Conservation (phyloP, 2,329 filamentous ascomycete species). For the Claviceps africana region DNA sequence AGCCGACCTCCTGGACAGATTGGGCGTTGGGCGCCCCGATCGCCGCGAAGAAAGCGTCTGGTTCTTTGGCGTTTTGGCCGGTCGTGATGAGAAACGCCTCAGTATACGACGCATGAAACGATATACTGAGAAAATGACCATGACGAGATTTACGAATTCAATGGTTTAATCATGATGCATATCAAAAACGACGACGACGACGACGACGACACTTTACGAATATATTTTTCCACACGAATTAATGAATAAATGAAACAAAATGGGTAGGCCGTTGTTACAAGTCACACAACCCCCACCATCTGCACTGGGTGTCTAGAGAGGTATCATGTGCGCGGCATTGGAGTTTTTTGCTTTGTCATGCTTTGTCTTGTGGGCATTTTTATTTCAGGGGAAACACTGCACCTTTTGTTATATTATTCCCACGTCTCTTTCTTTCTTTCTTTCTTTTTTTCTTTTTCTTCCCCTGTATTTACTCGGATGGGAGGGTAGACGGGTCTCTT, state of each 20-base stretch:
- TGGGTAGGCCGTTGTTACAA: neutral
- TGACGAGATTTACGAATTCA: slow-evolving; percentile 15
- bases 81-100: slow-evolving; percentile 27
- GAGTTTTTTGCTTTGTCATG: neutral
- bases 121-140: slow-evolving; percentile 29
- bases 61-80: slow-evolving; percentile 30
- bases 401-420: too few species aligned
- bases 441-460: neutral
- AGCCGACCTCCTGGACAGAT: slow-evolving; percentile 51
- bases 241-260: neutral
- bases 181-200: neutral
- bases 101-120: slow-evolving; percentile 30
- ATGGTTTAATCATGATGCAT: neutral
- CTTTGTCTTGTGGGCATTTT: neutral
- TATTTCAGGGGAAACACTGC: too few species aligned
- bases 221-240: neutral
- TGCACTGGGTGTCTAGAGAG: neutral
- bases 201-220: neutral
- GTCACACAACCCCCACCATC: neutral
- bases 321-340: neutral
- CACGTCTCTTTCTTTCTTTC: too few species aligned
- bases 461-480: neutral
- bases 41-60: slow-evolving; percentile 35
- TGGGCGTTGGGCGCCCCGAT: slow-evolving; percentile 41
- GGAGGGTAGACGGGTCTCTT: too few species aligned